Percentiles rank a stretch among this genome's conserved stretches.
These are phyloP conservation scores for Stachybotrys chlorohalonatus DNA, from an alignment of 2,329 filamentous ascomycete species.

Conservation along the genomic window DNA sequence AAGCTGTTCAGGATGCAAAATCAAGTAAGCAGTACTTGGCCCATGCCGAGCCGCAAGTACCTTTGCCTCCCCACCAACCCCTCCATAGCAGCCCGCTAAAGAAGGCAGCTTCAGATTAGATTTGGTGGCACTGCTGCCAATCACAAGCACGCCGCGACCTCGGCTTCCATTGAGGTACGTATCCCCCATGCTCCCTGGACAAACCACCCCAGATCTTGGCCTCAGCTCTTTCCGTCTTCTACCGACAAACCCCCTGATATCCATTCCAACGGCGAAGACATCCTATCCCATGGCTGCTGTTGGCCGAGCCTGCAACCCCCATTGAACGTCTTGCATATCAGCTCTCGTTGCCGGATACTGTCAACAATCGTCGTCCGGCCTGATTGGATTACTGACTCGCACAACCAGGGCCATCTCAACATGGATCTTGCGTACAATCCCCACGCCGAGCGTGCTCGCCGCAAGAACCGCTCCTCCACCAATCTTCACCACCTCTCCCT, in stretches of 20 bases:
- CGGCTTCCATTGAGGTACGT: not conserved
- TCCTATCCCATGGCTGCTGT: not conserved
- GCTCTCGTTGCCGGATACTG: too few relatives aligned
- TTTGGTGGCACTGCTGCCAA: not conserved
- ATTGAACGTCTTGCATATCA: too few relatives aligned
- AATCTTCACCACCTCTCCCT: constrained; percentile 53
- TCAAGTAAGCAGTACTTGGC: not conserved
- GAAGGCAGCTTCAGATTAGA: not conserved
- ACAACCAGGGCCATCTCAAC: not conserved
- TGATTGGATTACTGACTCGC: too few relatives aligned
- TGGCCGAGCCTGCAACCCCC: too few relatives aligned
- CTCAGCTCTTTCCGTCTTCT: not conserved
- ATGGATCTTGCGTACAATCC: constrained; percentile 55
- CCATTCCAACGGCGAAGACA: not conserved
- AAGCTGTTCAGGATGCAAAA: too few relatives aligned
- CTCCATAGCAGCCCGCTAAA: not conserved
- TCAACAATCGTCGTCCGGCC: too few relatives aligned
- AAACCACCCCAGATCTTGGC: not conserved
- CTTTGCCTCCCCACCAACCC: not conserved
- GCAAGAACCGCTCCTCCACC: constrained; percentile 49
- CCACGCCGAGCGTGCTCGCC: constrained; percentile 46
- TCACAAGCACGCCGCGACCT: not conserved
- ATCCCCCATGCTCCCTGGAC: not conserved
- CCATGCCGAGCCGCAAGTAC: not conserved
- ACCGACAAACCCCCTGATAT: not conserved